Base-by-base conservation (phyloP, 495 filamentous ascomycete genomes). In the Cenococcum geophilum region DNA sequence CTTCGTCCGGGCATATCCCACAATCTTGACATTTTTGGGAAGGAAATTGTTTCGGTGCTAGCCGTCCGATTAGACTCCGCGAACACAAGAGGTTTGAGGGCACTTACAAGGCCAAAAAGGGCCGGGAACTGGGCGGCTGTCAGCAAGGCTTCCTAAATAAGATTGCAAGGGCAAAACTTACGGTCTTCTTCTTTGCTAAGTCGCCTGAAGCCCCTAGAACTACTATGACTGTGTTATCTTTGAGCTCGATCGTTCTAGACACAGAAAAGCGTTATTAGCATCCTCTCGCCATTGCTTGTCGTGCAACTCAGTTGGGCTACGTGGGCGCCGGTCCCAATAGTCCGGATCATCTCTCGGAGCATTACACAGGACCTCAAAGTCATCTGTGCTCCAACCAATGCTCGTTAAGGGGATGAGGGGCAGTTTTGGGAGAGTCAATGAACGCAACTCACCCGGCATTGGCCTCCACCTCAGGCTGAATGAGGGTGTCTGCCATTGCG, bases 171-270 rank as follows among this genome's bases (percentile, higher is more conserved):
- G n/a, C 34, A 53, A 49, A 35, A 79, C 89, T 69, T 76, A 96
- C 92, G 20, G 93, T 98, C 83, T 98, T 98, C 86, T 98, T 98
- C 82, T 97, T 97, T 34, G 95, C 93, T 48, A 99, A 81, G 80
- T 99, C 93, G 58, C 93, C 93, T 18, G 95, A 97, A 57, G 93
- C 93, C 70, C 93, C 93, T 61, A 99, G 86, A 68, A 99, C 93
- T 63, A 99, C 85, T 74, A 99, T 95, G 72, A 93, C 81, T 63
- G 95, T 99, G 82, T 97, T 92, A 71, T 97, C 89, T 80, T 96
- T 99, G 65, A 99, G 87, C 83, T 97, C 93, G 68, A 95, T 80
- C 65, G 79, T 86, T 71, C 88, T 91, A 70, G 55, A 65, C 35
- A 10, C 8, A 20, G 20, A 57, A 18, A 51, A 5, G 22, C 42